These are phyloP conservation scores for Cantharellus cinnabarinus DNA, from an alignment of 768 basidiomycete species.

Conservation along the genomic window DNA sequence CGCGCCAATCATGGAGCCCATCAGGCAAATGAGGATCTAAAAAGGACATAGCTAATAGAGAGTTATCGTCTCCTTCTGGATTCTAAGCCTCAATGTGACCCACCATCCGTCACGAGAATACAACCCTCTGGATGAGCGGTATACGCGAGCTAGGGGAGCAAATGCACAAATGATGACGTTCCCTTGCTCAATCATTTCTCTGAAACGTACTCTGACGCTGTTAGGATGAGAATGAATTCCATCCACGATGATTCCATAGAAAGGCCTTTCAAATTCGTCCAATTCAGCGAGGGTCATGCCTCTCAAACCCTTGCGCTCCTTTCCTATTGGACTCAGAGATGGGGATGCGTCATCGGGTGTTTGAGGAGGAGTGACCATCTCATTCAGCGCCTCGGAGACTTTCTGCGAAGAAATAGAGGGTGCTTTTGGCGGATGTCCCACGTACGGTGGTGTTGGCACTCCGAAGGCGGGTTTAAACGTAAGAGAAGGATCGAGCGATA, in stretches of 20 bases:
- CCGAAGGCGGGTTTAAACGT: too few species aligned
- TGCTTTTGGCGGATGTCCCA: too few species aligned
- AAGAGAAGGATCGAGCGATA: too few species aligned
- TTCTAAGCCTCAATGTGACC: conserved; percentile 6
- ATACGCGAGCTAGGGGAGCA: conserved; percentile 45
- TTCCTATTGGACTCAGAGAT: neutral
- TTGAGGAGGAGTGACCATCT: conserved; percentile 33
- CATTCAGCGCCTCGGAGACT: conserved; percentile 40
- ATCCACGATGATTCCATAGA: conserved; percentile 78
- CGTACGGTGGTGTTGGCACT: too few species aligned
- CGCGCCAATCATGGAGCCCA: conserved; percentile 76
- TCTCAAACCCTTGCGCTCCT: conserved; percentile 17
- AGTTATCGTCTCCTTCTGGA: neutral
- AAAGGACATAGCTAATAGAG: conserved; percentile 49
- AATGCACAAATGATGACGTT: neutral
- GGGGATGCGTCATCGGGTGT: conserved; percentile 19
- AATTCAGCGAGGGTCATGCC: neutral
- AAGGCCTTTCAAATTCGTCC: conserved; percentile 41
- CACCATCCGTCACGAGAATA: conserved; percentile 79
- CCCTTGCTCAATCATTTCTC: neutral
- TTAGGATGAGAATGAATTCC: conserved; percentile 84
- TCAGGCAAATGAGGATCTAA: conserved; percentile 70
- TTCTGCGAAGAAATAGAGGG: conserved; percentile 8
- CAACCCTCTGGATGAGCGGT: conserved; percentile 67
- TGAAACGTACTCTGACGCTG: conserved; percentile 49